Base-by-base conservation (phyloP, 208 protist genomes). In the Trypanosoma avium region DNA sequence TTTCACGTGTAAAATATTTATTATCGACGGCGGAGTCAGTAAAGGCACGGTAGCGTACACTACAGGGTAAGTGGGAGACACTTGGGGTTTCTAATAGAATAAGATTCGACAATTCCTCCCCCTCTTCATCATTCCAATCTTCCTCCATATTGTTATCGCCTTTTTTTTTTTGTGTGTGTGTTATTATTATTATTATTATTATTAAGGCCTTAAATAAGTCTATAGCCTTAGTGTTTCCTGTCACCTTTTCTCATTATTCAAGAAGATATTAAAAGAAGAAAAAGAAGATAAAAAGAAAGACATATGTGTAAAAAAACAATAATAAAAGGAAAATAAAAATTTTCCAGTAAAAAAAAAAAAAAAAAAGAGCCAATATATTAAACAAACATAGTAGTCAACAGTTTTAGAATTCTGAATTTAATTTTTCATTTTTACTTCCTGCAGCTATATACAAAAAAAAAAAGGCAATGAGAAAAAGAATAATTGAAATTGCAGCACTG, bases 41-140 rank as follows among this genome's bases (percentile, higher is more conserved):
- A 33, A 83, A 83, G 60, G 67, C 60, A 30, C 77, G 77, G 43
- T 72, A 76, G 19, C 72, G 66, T 19, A 73, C 65, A 9, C 42
- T 40, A 15, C 54, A 54, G 0, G 72, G 67, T 30, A 83, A 50
- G 46, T 43, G 30, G 12, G 22, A 48, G 12, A 64, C 77, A 27
- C 72, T 75, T 4, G 77, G 66, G 26, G 53, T n/a, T 49, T 76
- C 72, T 49, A 73, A 45, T 13, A 29, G 24, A 29, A 78, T 57
- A 42, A 63, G 46, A 50, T 66, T 55, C 10, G 67, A 59, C 38
- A 58, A 15, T 15, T 52, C 74, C 26, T 46, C 67, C 8, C 61
- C 73, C 26, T 46, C 67, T 13, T 65, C 73, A 15, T 66, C 62
- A 48, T 61, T 59, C 68, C 62, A 69, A n/a, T 71, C 74, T 1